Base-by-base conservation (phyloP, 495 filamentous ascomycete genomes). In the Penicillium riverlandense region DNA sequence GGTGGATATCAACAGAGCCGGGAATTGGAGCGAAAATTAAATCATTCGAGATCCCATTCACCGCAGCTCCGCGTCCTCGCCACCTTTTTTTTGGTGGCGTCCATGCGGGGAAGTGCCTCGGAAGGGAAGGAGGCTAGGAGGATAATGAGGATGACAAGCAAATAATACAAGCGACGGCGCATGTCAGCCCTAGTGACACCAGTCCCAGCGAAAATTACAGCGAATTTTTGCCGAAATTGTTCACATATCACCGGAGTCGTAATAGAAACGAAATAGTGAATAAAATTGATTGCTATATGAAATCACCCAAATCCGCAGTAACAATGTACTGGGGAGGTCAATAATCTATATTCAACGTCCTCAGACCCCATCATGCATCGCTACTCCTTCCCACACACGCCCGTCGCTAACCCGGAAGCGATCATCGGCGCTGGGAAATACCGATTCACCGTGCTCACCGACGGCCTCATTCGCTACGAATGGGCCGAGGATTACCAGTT, bases 361-460 rank as follows among this genome's bases (percentile, higher is more conserved):
- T 38, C n/a, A 13, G 33, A 29, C 31, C 35, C 44, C 13, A 37
- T 22, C 34, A 63, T 63, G 60, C 48, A 61, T 39, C 54, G 52
- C 37, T 78, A 77, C 49, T 46, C 58, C 14, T 77, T 80, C 43
- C 59, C 64, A 1, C 65, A 58, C 10, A 50, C 53, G 11, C 76
- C 77, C 0, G 50, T 58, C 11, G 67, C 76, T 4, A 62, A 76
- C 38, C 56, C 70, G 12, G 52, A 65, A 9, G 67, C 75, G 11
- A 58, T 74, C 15, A 62, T 81, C 27, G 53, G 57, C 8, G 76
- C 69, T 37, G 45, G 44, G 5, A 59, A 67, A 11, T 80, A 74
- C 50, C 72, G 78, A 34, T 82, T 82, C 58, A 78, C 67, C 16
- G 47, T 82, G 12, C 61, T 82, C 22, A 70, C 67, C 3, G 67